Evolutionary conservation across 768 basidiomycete species (phyloP).

Genomic region (Calocybe indica): DNA sequence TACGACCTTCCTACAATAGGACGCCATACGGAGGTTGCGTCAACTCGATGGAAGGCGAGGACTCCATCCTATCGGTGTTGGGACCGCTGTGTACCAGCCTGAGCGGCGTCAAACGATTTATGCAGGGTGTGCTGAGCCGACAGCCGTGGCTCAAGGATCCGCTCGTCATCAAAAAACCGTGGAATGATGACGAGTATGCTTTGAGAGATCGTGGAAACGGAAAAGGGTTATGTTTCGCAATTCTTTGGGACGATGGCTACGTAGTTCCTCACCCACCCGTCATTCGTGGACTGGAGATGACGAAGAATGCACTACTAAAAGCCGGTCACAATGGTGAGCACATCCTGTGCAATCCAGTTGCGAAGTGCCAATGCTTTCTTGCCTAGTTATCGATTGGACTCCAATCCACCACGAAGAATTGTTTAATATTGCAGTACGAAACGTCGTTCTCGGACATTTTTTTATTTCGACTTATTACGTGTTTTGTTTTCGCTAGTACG

Average conservation of each 20-base stretch:
- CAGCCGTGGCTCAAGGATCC: constrained; percentile 70
- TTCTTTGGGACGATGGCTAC: constrained; percentile 65
- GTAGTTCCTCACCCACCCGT: constrained; percentile 62
- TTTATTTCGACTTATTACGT: neutral
- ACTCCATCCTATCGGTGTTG: constrained; percentile 64
- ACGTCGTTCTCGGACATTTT: neutral
- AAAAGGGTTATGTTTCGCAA: constrained; percentile 46
- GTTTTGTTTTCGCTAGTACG: constrained; percentile 16
- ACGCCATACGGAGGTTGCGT: constrained; percentile 64
- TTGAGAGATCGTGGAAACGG: constrained; percentile 54
- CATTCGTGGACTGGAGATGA: constrained; percentile 47
- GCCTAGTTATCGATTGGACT: constrained; percentile 64
- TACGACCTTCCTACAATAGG: constrained; percentile 65
- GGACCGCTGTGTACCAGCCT: constrained; percentile 64
- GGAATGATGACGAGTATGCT: constrained; percentile 54
- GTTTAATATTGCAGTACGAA: constrained; percentile 31
- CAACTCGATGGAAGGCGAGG: constrained; percentile 67
- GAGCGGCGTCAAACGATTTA: constrained; percentile 59
- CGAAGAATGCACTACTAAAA: constrained; percentile 47
- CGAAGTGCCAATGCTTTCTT: neutral
- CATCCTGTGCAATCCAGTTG: neutral
- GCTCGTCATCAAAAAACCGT: constrained; percentile 46
- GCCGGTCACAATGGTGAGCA: constrained; percentile 61
- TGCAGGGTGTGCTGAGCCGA: constrained; percentile 51
- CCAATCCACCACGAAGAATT: constrained; percentile 49